A percentile compares a stretch with the other conserved stretches of the same genome.
These are phyloP conservation scores for Dioscorea zingiberensis DNA, from an alignment of 106 monocot genomes.

Conservation along the genomic window DNA sequence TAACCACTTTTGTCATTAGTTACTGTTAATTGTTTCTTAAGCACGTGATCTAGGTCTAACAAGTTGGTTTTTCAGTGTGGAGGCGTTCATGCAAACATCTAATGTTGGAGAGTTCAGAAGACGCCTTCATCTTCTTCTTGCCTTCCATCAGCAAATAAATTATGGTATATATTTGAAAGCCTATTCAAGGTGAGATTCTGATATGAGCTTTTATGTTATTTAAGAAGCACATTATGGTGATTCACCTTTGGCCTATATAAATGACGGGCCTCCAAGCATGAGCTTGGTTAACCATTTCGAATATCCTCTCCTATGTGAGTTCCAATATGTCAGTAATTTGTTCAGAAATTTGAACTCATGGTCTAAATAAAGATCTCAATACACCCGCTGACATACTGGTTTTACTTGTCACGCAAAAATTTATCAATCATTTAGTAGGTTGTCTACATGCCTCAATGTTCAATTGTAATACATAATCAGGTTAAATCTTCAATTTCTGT, in stretches of 20 bases:
- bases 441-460: no score
- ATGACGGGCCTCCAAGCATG: no score
- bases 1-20: not conserved
- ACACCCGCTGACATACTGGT: no score
- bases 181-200: slow-evolving; percentile 48
- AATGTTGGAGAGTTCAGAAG: slow-evolving; percentile 75
- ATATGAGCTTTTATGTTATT: not conserved
- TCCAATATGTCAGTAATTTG: no score
- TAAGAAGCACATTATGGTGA: no score
- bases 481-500: no score
- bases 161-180: slow-evolving; percentile 25
- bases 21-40: not conserved
- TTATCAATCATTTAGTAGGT: no score
- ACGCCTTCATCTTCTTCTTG: slow-evolving; percentile 71
- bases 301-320: not conserved
- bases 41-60: not conserved
- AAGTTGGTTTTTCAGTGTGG: slow-evolving; percentile 38
- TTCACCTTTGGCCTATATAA: no score
- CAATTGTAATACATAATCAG: no score
- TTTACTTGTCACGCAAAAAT: no score
- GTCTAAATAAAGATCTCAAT: no score
- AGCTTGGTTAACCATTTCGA: not conserved
- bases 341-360: no score
- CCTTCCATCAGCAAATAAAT: slow-evolving; percentile 75
- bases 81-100: slow-evolving; percentile 72